Conservation (phyloP, 1,284 basidiomycete species). For the Athelia psychrophila region DNA sequence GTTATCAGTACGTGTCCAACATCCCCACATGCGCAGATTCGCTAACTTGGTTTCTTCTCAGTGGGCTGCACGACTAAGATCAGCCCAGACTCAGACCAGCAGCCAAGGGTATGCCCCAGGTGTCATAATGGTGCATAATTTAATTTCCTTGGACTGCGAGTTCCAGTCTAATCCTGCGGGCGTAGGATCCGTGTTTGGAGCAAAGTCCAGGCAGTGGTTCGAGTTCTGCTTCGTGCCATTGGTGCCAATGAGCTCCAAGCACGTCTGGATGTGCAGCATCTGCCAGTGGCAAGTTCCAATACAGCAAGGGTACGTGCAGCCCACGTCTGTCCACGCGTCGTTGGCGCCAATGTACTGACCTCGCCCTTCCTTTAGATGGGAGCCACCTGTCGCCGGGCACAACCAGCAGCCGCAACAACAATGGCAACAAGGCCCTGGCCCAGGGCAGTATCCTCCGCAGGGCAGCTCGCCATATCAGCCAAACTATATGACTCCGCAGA, state of each 20-base stretch:
- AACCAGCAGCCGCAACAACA: slow-evolving; percentile 14
- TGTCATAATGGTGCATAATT: slow-evolving; percentile 42
- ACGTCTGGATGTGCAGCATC: slow-evolving; percentile 50
- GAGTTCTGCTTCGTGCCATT: slow-evolving; percentile 51
- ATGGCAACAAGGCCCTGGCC: slow-evolving; percentile 11
- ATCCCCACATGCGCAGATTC: background rate
- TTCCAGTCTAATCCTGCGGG: background rate
- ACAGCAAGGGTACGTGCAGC: slow-evolving; percentile 42
- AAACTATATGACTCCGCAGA: slow-evolving; percentile 14
- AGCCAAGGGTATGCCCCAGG: slow-evolving; percentile 43
- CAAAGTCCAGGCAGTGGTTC: slow-evolving; percentile 50
- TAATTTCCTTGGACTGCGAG: background rate
- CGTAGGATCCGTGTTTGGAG: slow-evolving; percentile 41
- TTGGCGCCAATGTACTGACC: background rate
- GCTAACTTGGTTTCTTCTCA: slow-evolving; percentile 19
- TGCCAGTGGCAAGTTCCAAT: slow-evolving; percentile 46
- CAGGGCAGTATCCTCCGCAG: slow-evolving; percentile 7
- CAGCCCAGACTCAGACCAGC: slow-evolving; percentile 39
- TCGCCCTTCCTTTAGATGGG: slow-evolving; percentile 5
- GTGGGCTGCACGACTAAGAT: slow-evolving; percentile 49
- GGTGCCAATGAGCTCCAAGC: slow-evolving; percentile 40
- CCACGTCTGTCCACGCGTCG: background rate
- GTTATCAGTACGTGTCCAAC: slow-evolving; percentile 37
- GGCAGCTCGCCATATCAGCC: slow-evolving; percentile 24
- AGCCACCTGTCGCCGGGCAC: slow-evolving; percentile 14